Base-by-base conservation (phyloP, 2,329 filamentous ascomycete genomes). In the Zymoseptoria passerinii region DNA sequence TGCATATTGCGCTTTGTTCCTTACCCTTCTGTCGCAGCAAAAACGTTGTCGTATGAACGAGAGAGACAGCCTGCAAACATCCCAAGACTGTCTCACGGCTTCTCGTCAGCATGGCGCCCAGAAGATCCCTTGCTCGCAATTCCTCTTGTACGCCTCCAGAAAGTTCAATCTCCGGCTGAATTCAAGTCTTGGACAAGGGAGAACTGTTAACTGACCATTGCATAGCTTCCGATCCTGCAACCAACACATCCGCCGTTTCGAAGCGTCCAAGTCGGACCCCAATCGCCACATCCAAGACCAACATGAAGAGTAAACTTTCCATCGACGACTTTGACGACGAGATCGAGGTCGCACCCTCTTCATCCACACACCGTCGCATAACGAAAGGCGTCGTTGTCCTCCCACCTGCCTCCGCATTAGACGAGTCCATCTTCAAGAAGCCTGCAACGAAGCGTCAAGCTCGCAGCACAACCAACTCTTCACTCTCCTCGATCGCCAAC, bases 381-480 rank as follows among this genome's bases (percentile, higher is more conserved):
- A 60, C 55, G 9, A 57, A 56, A 51, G 63, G 60, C 35, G 62
- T 65, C 44, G 58, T 52, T 23, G 50, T 28, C 18, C 51, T 65
- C 6, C 60, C 63, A 19, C 52, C 53, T 4, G 44, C 64, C 8
- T 63, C 61, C 28, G 58, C 57, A 28, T 63, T 65, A 60, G 58
- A 62, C 40, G 60, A 60, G 16, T 53, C 60, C 2, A 54, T 59
- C 10, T 64, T 59, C 57, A 58, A 58, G 57, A 64, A 64, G 54
- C 29, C 63, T 20, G 56, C 54, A 23, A 29, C 57, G 9, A 63
- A 60, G 55, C 28, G 50, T 48, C 57, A 57, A 40, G 53, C 59
- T 44, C 62, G 60, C 52, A 65, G 63, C 28, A 60, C 65, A 9
- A 63, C 59, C 28, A 60, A 65, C 23, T 65, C 63, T 13, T 61